Conservation (phyloP, 2,329 filamentous ascomycete genomes). For the Calonectria leucothoes region DNA sequence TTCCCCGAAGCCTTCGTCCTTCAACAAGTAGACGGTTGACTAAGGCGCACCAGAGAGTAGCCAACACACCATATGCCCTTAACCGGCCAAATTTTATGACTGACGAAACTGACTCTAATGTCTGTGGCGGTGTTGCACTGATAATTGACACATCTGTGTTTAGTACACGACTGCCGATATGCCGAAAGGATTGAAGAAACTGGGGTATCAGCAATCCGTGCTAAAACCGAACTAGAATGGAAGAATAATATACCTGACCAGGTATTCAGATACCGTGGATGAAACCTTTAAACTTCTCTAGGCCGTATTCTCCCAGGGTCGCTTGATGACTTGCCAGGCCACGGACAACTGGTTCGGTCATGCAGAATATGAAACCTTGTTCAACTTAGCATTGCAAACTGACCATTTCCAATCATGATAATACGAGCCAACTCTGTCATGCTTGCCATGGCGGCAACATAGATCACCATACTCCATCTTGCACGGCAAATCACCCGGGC, state of each 20-base stretch:
- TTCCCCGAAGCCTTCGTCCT: not conserved
- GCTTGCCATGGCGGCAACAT: not conserved
- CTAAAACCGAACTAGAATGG: too few relatives aligned
- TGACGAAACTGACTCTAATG: not conserved
- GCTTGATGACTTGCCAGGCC: too few relatives aligned
- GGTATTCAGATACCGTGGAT: too few relatives aligned
- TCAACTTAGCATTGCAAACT: not conserved
- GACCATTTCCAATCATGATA: not conserved
- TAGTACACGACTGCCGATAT: not conserved
- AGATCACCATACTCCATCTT: not conserved
- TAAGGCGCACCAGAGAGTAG: too few relatives aligned
- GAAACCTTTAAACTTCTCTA: too few relatives aligned
- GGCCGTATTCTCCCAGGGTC: not conserved
- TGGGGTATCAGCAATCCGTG: too few relatives aligned
- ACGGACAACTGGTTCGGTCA: not conserved
- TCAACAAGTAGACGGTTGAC: too few relatives aligned
- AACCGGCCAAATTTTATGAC: not conserved
- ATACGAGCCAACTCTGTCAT: not conserved
- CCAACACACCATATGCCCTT: not conserved
- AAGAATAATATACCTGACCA: not conserved
- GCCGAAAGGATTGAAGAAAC: not conserved
- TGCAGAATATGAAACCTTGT: not conserved
- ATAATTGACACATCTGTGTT: not conserved
- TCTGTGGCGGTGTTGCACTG: not conserved
- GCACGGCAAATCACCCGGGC: not conserved